A percentile compares a stretch with the other conserved stretches of the same genome.
phyloP scores from a whole-genome alignment of 2,329 filamentous ascomycete species.

The Metarhizium rileyi region DNA sequence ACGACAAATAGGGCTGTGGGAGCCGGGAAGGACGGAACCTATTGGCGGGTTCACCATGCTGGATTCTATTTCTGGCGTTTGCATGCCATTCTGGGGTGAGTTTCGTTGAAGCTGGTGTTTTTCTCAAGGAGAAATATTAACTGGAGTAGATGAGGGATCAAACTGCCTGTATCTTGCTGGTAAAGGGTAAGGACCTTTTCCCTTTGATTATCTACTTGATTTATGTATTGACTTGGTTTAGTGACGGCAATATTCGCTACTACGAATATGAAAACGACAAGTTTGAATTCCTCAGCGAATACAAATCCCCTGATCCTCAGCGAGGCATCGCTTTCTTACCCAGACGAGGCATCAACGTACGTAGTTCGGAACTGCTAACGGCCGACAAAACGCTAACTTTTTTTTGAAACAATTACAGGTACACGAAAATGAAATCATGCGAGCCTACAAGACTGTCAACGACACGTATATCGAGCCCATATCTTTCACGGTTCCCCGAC shows the following conservation, averaged over 20 bases:
- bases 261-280: constrained; percentile 98
- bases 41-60: constrained; percentile 84
- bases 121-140: constrained; percentile 12
- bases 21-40: constrained; percentile 75
- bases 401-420: constrained; percentile 46
- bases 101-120: background rate
- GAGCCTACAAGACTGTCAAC: constrained; percentile 94
- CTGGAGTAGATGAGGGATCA: constrained; percentile 66
- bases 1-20: constrained; percentile 91
- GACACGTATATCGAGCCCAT: constrained; percentile 92
- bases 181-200: constrained; percentile 64
- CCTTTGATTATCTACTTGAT: background rate
- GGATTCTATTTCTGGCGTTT: constrained; percentile 93
- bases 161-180: constrained; percentile 93
- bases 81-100: constrained; percentile 96
- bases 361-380: too few species aligned
- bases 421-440: constrained; percentile 93
- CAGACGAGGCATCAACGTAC: constrained; percentile 83
- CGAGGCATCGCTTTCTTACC: constrained; percentile 90
- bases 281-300: constrained; percentile 93
- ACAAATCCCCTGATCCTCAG: constrained; percentile 94
- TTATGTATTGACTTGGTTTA: constrained; percentile 25
- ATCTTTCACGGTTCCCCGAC: constrained; percentile 90
- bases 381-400: too few species aligned
- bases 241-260: constrained; percentile 98